phyloP scores from a whole-genome alignment of 345 rosid species.

The Cochlearia excelsa region DNA sequence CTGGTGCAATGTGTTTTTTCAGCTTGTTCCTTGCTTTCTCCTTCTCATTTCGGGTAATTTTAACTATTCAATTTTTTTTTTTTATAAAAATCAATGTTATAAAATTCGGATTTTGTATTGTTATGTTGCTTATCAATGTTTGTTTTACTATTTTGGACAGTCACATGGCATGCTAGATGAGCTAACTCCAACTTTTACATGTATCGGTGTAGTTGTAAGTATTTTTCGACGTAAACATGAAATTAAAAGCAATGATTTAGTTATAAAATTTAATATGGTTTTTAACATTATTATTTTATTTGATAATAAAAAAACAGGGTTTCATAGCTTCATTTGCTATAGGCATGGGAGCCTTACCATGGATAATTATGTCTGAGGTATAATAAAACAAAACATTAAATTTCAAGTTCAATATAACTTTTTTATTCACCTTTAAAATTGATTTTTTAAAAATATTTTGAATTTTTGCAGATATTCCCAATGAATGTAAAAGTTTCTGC shows the following conservation, averaged over 20 bases:
- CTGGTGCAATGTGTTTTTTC: too few species aligned
- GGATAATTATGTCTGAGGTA: constrained; percentile 75
- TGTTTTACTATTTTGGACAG: constrained; percentile 15
- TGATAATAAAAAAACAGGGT: constrained; percentile 36
- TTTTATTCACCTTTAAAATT: too few species aligned
- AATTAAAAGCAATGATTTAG: background rate
- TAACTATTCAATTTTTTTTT: too few species aligned
- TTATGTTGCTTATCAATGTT: too few species aligned
- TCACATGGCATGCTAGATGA: constrained; percentile 27
- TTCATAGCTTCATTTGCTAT: constrained; percentile 32
- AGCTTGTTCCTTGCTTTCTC: too few species aligned
- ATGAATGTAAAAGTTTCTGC: constrained; percentile 58
- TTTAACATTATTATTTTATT: background rate
- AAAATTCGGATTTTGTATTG: too few species aligned
- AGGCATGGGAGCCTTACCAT: constrained; percentile 57
- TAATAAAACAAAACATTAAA: background rate
- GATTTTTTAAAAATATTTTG: background rate
- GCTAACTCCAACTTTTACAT: constrained; percentile 39
- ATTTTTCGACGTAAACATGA: too few species aligned
- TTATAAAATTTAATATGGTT: too few species aligned
- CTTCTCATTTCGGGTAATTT: too few species aligned
- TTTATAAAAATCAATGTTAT: too few species aligned
- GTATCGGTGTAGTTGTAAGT: constrained; percentile 38
- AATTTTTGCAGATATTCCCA: constrained; percentile 44
- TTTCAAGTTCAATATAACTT: too few species aligned